Evolutionary conservation across 352 stramenopile genomes (phyloP).

Genomic region (Phytophthora cryptogea): DNA sequence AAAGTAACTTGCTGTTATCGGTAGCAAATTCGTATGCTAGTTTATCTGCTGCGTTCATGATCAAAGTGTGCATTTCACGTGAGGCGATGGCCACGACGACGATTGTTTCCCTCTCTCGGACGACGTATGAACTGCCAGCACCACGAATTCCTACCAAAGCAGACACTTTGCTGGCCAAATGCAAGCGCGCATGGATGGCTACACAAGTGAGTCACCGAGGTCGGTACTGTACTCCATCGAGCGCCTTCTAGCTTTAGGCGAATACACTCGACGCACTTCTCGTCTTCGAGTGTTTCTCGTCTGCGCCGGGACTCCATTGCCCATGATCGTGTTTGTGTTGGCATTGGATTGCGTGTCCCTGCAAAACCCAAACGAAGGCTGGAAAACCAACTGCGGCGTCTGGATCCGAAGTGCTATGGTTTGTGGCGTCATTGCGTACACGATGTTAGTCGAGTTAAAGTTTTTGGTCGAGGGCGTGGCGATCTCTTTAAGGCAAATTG

Average conservation of each 20-base stretch:
- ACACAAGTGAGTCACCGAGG: conserved; percentile 29
- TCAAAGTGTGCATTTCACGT: neutral
- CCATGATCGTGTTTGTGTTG: conserved; percentile 22
- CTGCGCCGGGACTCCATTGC: conserved; percentile 19
- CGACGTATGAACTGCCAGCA: neutral
- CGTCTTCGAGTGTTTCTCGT: conserved; percentile 11
- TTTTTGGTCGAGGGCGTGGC: conserved; percentile 17
- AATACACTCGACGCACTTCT: conserved; percentile 27
- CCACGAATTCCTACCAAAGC: neutral
- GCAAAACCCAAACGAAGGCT: conserved; percentile 15
- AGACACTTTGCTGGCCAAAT: neutral
- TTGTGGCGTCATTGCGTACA: conserved; percentile 10
- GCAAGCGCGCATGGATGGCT: conserved; percentile 9
- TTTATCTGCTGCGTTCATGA: neutral
- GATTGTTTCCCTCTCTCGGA: neutral
- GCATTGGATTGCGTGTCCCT: conserved; percentile 17
- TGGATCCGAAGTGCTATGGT: conserved; percentile 15
- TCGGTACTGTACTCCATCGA: conserved; percentile 45
- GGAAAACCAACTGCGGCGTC: conserved; percentile 19
- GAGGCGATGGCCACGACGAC: neutral
- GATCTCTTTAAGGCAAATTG: conserved; percentile 4
- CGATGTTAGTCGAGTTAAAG: conserved; percentile 13
- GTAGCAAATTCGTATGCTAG: neutral
- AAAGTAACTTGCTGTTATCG: too few species aligned
- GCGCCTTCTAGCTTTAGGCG: conserved; percentile 27